These are phyloP conservation scores for Deakozyma indianensis DNA, from an alignment of 805 yeast species.

Conservation along the genomic window DNA sequence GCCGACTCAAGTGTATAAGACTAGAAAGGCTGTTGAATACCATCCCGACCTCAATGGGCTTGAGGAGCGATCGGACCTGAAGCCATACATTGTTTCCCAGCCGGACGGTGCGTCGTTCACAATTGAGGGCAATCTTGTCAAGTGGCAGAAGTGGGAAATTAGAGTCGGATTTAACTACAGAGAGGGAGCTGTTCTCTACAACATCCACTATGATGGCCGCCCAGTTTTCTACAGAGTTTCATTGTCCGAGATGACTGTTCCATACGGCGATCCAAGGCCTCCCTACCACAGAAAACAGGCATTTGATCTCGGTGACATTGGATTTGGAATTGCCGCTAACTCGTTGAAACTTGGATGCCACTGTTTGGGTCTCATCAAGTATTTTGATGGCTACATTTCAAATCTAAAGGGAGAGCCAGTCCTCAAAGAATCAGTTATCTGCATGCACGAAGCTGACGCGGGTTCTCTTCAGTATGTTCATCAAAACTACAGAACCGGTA, in stretches of 20 bases:
- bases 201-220: constrained; percentile 62
- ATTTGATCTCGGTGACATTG: constrained; percentile 75
- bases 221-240: constrained; percentile 60
- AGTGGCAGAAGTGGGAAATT: constrained; percentile 80
- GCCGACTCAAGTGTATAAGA: constrained; percentile 28
- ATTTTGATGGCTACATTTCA: constrained; percentile 48
- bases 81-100: constrained; percentile 68
- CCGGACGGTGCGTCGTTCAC: constrained; percentile 72
- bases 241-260: constrained; percentile 75
- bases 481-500: constrained; percentile 59
- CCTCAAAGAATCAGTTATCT: constrained; percentile 52
- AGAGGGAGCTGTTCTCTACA: constrained; percentile 69
- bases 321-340: constrained; percentile 67
- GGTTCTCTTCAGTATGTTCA: constrained; percentile 62
- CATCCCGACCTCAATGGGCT: constrained; percentile 59
- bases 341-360: constrained; percentile 63
- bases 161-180: constrained; percentile 55
- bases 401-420: constrained; percentile 48
- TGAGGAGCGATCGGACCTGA: constrained; percentile 43
- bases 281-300: constrained; percentile 82
- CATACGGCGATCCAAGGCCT: constrained; percentile 73
- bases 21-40: constrained; percentile 44
- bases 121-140: constrained; percentile 39
- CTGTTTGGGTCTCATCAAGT: constrained; percentile 70
- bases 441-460: constrained; percentile 76